Base-by-base conservation (phyloP, 2,329 filamentous ascomycete genomes). In the Pestalotiopsis sp. region DNA sequence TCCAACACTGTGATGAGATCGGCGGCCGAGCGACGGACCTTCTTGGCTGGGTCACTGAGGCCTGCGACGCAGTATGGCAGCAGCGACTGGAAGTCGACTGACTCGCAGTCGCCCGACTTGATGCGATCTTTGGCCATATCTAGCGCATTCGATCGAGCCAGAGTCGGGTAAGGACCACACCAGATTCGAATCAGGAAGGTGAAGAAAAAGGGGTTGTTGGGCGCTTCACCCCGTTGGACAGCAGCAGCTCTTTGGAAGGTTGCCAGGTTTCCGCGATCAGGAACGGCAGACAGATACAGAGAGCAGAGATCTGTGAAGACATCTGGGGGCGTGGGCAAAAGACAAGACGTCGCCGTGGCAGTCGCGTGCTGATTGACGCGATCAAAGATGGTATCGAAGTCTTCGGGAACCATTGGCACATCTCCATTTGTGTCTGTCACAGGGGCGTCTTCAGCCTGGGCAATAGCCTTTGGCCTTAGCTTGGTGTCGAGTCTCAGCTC, bases 21-120 rank as follows among this genome's bases (percentile, higher is more conserved):
- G 25, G 91, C 90, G 23, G 94, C 92, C 65, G 93, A 90, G 70
- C 90, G 89, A 59, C 95, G 91, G 57, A 97, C 91, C 70, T 90
- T 89, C 71, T 91, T 90, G 1, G 93, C 93, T 4, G 90, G 82
- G 78, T 98, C 95, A 27, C 89, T 85, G 20, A 98, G 86, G 25
- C 92, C 92, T 49, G 87, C 84, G 60, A 98, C 82, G 39, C 91
- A 84, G 80, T 97, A 98, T 2, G 95, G 95, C n/a, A 97, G 77
- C 20, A 98, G 78, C 12, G 89, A 88, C 77, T 98, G 95, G 63
- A 95, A 85, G 77, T 97, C 92, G 7, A 87, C 76, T 23, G 83
- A 82, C 25, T 76, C 78, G 67, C 82, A 83, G 69, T 86, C 84
- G 14, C 80, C 80, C 11, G 81, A 79, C 66, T 88, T 87, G 20